A percentile compares a stretch with the other conserved stretches of the same genome.
phyloP scores from a whole-genome alignment of 352 stramenopile genomes.

The Globisporangium paroecandrum region DNA sequence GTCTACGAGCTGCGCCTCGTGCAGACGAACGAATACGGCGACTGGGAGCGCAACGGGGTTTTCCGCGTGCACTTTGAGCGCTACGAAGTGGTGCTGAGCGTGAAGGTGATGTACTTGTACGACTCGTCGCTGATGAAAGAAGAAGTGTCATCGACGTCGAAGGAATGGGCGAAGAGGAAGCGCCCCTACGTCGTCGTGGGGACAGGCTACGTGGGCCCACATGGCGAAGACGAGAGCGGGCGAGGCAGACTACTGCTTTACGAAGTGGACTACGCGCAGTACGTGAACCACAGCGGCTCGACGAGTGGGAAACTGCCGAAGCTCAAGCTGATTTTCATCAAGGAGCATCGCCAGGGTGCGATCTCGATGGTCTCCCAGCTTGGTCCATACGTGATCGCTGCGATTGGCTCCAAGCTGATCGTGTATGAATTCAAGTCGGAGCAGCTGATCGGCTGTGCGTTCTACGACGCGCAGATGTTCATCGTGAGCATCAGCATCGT shows the following conservation, averaged over 20 bases:
- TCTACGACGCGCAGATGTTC: conserved; percentile 87
- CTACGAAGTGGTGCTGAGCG: conserved; percentile 79
- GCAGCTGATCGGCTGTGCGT: conserved; percentile 80
- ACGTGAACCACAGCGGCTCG: conserved; percentile 67
- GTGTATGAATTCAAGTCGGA: conserved; percentile 89
- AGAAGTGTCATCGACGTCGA: conserved; percentile 57
- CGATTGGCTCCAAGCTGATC: conserved; percentile 85
- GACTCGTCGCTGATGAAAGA: conserved; percentile 79
- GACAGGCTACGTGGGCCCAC: conserved; percentile 76
- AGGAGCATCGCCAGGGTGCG: conserved; percentile 80
- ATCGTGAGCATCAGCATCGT: conserved; percentile 82
- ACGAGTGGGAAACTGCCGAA: conserved; percentile 83
- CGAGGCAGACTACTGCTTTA: conserved; percentile 81
- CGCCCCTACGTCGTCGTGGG: conserved; percentile 80
- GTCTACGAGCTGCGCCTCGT: conserved; percentile 81
- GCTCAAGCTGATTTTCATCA: conserved; percentile 78
- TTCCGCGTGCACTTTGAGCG: conserved; percentile 85
- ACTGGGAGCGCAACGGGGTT: conserved; percentile 68
- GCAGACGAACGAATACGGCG: conserved; percentile 77
- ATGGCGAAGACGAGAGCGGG: conserved; percentile 85
- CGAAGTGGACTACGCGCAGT: conserved; percentile 87
- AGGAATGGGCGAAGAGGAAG: conserved; percentile 77
- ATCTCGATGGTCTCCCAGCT: conserved; percentile 78
- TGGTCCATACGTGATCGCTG: conserved; percentile 77
- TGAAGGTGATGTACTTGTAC: conserved; percentile 86